A percentile compares a stretch with the other conserved stretches of the same genome.
Evolutionary conservation across 345 rosid species (phyloP).

Genomic region (Barbarea vulgaris): DNA sequence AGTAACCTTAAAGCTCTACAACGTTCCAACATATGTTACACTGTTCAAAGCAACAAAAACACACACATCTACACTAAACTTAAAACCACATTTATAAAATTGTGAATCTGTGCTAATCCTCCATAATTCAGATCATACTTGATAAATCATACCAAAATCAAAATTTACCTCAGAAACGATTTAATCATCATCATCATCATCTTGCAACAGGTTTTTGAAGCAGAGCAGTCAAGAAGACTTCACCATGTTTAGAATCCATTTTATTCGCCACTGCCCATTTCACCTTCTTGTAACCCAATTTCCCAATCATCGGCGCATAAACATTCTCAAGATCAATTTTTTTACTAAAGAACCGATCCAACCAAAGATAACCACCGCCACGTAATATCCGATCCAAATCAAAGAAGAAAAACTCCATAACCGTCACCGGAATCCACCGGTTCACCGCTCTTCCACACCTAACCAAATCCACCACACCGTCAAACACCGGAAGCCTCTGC

Average conservation of each 20-base stretch:
- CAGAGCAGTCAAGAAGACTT: slow-evolving; percentile 87
- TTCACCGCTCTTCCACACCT: slow-evolving; percentile 91
- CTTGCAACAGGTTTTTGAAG: slow-evolving; percentile 81
- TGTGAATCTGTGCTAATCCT: slow-evolving; percentile 2
- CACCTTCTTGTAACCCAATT: slow-evolving; percentile 91
- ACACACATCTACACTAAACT: not conserved
- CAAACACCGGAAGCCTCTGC: slow-evolving; percentile 90
- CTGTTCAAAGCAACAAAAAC: slow-evolving; percentile 3
- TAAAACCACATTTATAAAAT: not conserved
- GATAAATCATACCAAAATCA: not conserved
- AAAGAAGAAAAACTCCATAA: slow-evolving; percentile 81
- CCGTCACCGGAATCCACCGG: slow-evolving; percentile 83
- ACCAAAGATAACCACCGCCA: slow-evolving; percentile 87
- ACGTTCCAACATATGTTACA: not conserved
- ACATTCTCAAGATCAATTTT: slow-evolving; percentile 66
- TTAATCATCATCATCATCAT: slow-evolving; percentile 34
- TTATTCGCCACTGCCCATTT: slow-evolving; percentile 87
- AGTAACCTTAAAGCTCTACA: not conserved
- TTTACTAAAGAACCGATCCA: slow-evolving; percentile 88
- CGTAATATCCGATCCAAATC: slow-evolving; percentile 88
- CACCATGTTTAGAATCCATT: slow-evolving; percentile 81
- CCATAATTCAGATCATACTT: not conserved
- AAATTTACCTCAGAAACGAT: slow-evolving; percentile 16
- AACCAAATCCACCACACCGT: slow-evolving; percentile 89
- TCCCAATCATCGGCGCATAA: slow-evolving; percentile 78